Percentiles rank a stretch among this genome's conserved stretches.
These are phyloP conservation scores for Salix purpurea DNA, from an alignment of 345 rosid genomes.

Conservation along the genomic window DNA sequence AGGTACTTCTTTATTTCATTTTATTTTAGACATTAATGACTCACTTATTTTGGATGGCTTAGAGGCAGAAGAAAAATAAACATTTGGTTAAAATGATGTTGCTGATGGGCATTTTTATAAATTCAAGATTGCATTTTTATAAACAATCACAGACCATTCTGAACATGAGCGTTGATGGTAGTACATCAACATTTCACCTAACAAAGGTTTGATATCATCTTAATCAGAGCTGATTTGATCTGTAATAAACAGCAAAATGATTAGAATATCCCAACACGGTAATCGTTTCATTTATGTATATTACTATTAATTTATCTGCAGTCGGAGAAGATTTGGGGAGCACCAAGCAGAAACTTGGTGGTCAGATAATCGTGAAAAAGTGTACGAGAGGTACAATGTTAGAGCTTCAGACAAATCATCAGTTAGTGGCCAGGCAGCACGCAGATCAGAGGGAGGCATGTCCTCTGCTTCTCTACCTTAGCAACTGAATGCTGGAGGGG, in stretches of 20 bases:
- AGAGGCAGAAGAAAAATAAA: background rate
- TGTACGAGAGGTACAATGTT: slow-evolving; percentile 77
- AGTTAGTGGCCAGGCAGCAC: slow-evolving; percentile 42
- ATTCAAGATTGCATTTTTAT: background rate
- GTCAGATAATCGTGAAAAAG: slow-evolving; percentile 93
- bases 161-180: background rate
- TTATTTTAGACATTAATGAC: background rate
- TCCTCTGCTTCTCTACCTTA: slow-evolving; percentile 47
- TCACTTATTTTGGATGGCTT: background rate
- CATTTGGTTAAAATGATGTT: background rate
- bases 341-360: slow-evolving; percentile 97
- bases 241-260: background rate
- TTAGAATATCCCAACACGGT: background rate
- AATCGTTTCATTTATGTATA: background rate
- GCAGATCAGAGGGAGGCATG: slow-evolving; percentile 54
- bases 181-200: too few species aligned
- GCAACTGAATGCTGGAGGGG: slow-evolving; percentile 25
- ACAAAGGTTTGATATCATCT: background rate
- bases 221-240: background rate
- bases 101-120: background rate
- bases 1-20: slow-evolving; percentile 42
- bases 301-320: slow-evolving; percentile 30
- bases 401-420: slow-evolving; percentile 70
- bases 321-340: slow-evolving; percentile 90
- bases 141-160: background rate